Evolutionary conservation across 2,329 filamentous ascomycete genomes (phyloP).

Genomic region (Exophiala calicioides): DNA sequence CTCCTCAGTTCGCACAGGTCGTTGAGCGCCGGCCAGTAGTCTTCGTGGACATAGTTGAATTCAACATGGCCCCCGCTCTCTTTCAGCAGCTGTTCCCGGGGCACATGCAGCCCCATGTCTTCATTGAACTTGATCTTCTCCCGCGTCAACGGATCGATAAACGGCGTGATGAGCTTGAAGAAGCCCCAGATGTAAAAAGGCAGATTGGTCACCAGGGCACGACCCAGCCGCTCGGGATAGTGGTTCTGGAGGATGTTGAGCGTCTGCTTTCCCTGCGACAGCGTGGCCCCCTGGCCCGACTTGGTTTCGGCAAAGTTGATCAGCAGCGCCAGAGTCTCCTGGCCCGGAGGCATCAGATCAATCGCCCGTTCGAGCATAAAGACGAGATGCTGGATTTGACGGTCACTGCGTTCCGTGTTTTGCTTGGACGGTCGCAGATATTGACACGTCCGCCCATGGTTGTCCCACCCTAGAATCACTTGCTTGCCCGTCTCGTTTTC

Average conservation of each 20-base stretch:
- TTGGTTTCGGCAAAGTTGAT: conserved; percentile 89
- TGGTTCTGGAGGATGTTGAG: conserved; percentile 90
- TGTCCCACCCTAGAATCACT: conserved; percentile 83
- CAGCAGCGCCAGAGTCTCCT: conserved; percentile 82
- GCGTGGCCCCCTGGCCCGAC: conserved; percentile 71
- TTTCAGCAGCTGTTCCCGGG: conserved; percentile 77
- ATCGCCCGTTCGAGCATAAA: conserved; percentile 92
- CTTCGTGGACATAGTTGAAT: conserved; percentile 85
- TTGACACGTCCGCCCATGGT: conserved; percentile 78
- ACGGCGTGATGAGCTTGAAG: conserved; percentile 93
- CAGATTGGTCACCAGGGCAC: conserved; percentile 87
- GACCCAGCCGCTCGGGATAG: conserved; percentile 88
- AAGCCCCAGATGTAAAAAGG: conserved; percentile 91
- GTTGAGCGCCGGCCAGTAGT: conserved; percentile 86
- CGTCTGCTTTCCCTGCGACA: conserved; percentile 78
- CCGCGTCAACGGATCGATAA: conserved; percentile 91
- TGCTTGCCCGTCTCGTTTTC: conserved; percentile 99
- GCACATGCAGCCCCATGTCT: conserved; percentile 79
- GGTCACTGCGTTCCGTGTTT: conserved; percentile 83
- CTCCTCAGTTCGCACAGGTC: conserved; percentile 68
- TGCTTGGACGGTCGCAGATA: conserved; percentile 88
- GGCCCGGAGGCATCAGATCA: conserved; percentile 81
- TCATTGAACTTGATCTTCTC: conserved; percentile 99
- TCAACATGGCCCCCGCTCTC: conserved; percentile 75
- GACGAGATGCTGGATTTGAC: conserved; percentile 90